Conservation (phyloP, 306 rosid species). For the Senna tora region DNA sequence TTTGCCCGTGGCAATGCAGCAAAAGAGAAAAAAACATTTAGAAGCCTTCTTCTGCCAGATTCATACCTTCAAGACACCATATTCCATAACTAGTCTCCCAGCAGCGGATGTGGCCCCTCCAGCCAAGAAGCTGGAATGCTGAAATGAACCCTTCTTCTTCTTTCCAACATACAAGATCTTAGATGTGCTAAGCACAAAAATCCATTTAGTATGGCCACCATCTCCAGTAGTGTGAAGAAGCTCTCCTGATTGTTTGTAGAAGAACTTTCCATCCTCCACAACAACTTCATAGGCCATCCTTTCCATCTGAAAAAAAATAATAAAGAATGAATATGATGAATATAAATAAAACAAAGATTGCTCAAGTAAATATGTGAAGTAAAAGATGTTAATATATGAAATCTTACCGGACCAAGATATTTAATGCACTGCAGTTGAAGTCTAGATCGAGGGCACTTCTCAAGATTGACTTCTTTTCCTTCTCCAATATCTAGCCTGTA, state of each 20-base stretch:
- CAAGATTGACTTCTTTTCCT: slow-evolving; percentile 88
- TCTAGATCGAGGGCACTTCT: slow-evolving; percentile 76
- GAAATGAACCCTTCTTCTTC: slow-evolving; percentile 92
- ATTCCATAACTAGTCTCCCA: slow-evolving; percentile 84
- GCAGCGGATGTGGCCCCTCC: slow-evolving; percentile 99
- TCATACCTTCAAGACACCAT: slow-evolving; percentile 84
- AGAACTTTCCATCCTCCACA: slow-evolving; percentile 72
- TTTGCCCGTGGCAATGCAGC: background rate
- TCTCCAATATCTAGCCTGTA: slow-evolving; percentile 97
- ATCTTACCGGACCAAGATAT: slow-evolving; percentile 95
- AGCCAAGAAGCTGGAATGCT: slow-evolving; percentile 99
- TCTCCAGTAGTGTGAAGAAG: slow-evolving; percentile 63
- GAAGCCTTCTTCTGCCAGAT: background rate
- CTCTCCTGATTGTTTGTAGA: slow-evolving; percentile 76
- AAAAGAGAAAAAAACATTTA: slow-evolving; percentile 24
- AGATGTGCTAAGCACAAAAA: slow-evolving; percentile 94
- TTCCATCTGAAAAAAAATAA: slow-evolving; percentile 73
- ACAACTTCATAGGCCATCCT: slow-evolving; percentile 89
- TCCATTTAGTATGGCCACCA: slow-evolving; percentile 73
- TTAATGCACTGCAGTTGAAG: slow-evolving; percentile 96
- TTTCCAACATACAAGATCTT: slow-evolving; percentile 81
- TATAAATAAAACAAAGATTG: slow-evolving; percentile 10
- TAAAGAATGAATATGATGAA: background rate
- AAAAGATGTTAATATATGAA: slow-evolving; percentile 29
- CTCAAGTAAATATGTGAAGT: slow-evolving; percentile 30